These are phyloP conservation scores for Citrullus amarus DNA, from an alignment of 306 rosid species.

Conservation along the genomic window DNA sequence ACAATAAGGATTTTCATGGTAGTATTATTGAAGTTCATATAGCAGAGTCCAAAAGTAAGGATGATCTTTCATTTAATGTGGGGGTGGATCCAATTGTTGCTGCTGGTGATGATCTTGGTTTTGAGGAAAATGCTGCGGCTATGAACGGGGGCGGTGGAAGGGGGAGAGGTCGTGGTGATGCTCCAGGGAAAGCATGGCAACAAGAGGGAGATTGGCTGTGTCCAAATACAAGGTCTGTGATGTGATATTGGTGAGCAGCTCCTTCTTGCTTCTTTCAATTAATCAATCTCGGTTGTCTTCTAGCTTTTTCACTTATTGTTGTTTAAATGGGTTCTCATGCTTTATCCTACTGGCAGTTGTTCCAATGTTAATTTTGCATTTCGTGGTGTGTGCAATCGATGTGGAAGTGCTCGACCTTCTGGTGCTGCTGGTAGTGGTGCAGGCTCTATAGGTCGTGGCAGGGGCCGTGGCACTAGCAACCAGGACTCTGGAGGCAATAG, in stretches of 20 bases:
- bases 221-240: conserved; percentile 99
- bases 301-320: not conserved
- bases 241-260: conserved; percentile 99
- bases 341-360: conserved; percentile 52
- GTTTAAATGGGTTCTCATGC: conserved; percentile 23
- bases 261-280: conserved; percentile 54
- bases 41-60: conserved; percentile 90
- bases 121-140: conserved; percentile 41
- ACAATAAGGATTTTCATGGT: conserved; percentile 89
- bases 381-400: conserved; percentile 97
- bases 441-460: conserved; percentile 84
- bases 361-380: conserved; percentile 93
- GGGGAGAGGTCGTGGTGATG: conserved; percentile 69
- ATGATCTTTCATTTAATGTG: conserved; percentile 41
- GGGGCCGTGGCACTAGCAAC: conserved; percentile 63
- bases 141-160: conserved; percentile 45
- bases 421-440: conserved; percentile 64
- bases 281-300: not conserved
- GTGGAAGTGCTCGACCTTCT: conserved; percentile 95
- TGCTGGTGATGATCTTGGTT: conserved; percentile 28
- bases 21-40: conserved; percentile 69
- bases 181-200: conserved; percentile 88
- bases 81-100: conserved; percentile 37
- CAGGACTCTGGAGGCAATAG: conserved; percentile 56
- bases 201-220: conserved; percentile 98